Evolutionary conservation across 108 stramenopile species (phyloP), one percentile per base, ranked within the genome.

Genomic region (Cyclotella cryptica): DNA sequence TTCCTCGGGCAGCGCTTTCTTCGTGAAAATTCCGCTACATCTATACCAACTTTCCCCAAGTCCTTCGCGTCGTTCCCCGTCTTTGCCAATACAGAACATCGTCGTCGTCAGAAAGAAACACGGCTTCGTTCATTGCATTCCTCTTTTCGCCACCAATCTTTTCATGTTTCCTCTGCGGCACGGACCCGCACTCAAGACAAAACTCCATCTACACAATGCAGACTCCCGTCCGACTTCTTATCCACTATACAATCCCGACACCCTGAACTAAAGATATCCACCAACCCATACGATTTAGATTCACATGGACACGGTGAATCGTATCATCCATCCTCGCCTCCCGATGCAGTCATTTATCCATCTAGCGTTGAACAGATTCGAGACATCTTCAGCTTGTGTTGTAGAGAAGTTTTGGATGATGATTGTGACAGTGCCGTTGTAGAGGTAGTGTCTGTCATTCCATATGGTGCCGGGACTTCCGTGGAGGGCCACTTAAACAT

Each of bases 401-500:
- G 80, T 43, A 66, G 66, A 58, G 72, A 69, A 47, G 57, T 65
- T 12, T 26, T 53, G 6, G 59, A 88, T 41, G 45, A 46, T 43
- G 73, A 55, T 44, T 26, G 22, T 41, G 43, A 47, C 15, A 45
- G 19, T 58, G 54, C 73, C n/a, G 21, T 76, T 44, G 75, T 80
- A 27, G 78, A 90, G 47, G 15, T 65, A 11, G 89, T 96, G 28
- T 92, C 97, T 1, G 88, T 98, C 40, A 88, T 98, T 44, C 97
- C 98, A 8, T 99, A 87, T 88, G 98, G 98, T 6, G 93, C 86
- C 0, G 97, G 97, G 13, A 99, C 98, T 39, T 86, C 85, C 42
- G 71, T 99, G 19, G 98, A 99, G 86, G 98, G 98, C 21, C 98
- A 98, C 77, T 69, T 81, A 61, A 66, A 57, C 26, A 51, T 74